These are phyloP conservation scores for Cunninghamia lanceolata DNA, from an alignment of 75 land plant species.

Conservation along the genomic window DNA sequence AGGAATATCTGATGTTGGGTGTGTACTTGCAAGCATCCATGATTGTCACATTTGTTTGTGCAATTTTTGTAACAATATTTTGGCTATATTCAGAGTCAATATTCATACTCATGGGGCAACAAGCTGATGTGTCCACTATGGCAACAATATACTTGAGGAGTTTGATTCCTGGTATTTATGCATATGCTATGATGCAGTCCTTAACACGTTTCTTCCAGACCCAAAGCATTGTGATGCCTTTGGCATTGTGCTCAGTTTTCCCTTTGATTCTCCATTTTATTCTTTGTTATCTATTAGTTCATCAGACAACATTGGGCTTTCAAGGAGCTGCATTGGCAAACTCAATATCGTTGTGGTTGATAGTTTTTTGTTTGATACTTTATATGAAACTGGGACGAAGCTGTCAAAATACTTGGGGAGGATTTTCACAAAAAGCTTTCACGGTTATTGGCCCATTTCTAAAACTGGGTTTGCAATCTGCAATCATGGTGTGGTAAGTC, in stretches of 20 bases:
- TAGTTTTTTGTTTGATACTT: slow-evolving; percentile 31
- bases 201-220: slow-evolving; percentile 75
- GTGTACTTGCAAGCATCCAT: slow-evolving; percentile 56
- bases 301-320: slow-evolving; percentile 48
- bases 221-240: slow-evolving; percentile 58
- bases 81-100: slow-evolving; percentile 69
- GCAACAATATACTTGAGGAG: slow-evolving; percentile 57
- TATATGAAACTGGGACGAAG: slow-evolving; percentile 34
- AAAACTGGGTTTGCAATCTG: slow-evolving; percentile 82
- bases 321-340: slow-evolving; percentile 68
- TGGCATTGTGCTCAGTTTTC: slow-evolving; percentile 54
- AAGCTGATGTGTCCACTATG: slow-evolving; percentile 34
- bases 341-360: slow-evolving; percentile 67
- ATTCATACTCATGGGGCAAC: slow-evolving; percentile 51
- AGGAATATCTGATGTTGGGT: slow-evolving; percentile 58
- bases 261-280: slow-evolving; percentile 52
- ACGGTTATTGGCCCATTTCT: slow-evolving; percentile 34
- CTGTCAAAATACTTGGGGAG: slow-evolving; percentile 51
- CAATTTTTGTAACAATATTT: slow-evolving; percentile 44
- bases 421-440: slow-evolving; percentile 57
- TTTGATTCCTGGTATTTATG: slow-evolving; percentile 67
- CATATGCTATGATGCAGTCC: slow-evolving; percentile 61
- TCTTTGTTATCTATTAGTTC: slow-evolving; percentile 50
- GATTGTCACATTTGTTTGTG: slow-evolving; percentile 29
- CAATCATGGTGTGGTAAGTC: slow-evolving; percentile 78